These are phyloP conservation scores for Penicillium canariense DNA, from an alignment of 495 filamentous ascomycete genomes.

Conservation along the genomic window DNA sequence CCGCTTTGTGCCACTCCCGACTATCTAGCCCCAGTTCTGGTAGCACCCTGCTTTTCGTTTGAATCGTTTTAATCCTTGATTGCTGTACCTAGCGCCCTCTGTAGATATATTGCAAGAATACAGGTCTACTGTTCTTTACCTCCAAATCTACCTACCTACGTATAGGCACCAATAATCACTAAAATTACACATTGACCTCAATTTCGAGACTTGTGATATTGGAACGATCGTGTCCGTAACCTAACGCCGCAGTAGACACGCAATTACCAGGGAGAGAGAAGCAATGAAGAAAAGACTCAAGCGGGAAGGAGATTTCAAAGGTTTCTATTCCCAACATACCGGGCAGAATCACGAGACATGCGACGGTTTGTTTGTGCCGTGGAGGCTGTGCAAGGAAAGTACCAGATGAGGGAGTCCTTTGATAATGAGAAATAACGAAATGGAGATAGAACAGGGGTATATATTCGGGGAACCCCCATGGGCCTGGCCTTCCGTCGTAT, in stretches of 20 bases:
- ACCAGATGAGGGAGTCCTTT: not conserved
- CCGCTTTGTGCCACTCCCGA: not conserved
- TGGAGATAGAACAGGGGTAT: conserved; percentile 12
- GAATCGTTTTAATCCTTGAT: conserved; percentile 4
- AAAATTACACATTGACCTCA: not conserved
- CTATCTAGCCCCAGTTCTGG: not conserved
- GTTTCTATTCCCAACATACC: not conserved
- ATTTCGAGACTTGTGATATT: not conserved
- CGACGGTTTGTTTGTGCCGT: not conserved
- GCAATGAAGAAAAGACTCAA: not conserved
- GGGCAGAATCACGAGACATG: not conserved
- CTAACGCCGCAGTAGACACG: not conserved
- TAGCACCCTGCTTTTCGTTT: not conserved
- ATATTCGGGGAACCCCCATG: conserved; percentile 10
- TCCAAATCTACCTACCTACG: not conserved
- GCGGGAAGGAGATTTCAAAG: not conserved
- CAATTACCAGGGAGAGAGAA: not conserved
- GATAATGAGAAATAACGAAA: not conserved
- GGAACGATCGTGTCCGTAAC: not conserved
- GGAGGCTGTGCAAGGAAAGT: not conserved
- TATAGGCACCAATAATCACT: no score
- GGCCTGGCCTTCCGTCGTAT: conserved; percentile 8
- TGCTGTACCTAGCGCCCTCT: conserved; percentile 24
- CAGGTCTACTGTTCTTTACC: conserved; percentile 4
- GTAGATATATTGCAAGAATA: conserved; percentile 26